Base-by-base conservation (phyloP, 2,329 filamentous ascomycete species). In the Ophiocordyceps polyrhachis-furcata region DNA sequence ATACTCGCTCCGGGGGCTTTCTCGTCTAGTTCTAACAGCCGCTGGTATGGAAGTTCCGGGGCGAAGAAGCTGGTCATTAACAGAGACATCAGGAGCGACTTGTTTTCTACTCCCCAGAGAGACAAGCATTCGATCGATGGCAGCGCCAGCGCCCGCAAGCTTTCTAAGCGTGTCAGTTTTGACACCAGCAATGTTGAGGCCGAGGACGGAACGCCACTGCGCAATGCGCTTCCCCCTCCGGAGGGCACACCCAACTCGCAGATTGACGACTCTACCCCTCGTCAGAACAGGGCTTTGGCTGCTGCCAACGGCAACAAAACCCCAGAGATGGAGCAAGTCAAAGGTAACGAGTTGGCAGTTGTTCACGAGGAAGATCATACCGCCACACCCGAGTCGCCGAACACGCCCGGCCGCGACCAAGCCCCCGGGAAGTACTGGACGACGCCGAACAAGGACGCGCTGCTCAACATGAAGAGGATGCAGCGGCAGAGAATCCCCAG, bases 41-140 rank as follows among this genome's bases (percentile, higher is more conserved):
- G 80, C 47, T 73, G 76, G 52, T 81, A 79, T 44, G 73, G 76
- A n/a, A 77, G 70, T 56, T 73, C 72, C 43, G 75, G 76, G 41
- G 76, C 94, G 53, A 95, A 95, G 67, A 88, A 87, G 60, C 73
- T 98, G 46, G 82, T 88, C 44, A 95, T 98, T 58, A 93, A 95
- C 62, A 81, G 86, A 50, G 82, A 81, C 51, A 71, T 98, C 58
- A 76, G 84, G 45, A 87, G 74, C 47, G 81, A 85, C 53, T 67
- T 80, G 15, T 82, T 81, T 57, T 71, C 70, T 2, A 74, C 75
- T 1, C 74, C 76, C 0, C 70, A 65, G 45, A 76, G 71, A 56
- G 69, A 72, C 32, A 71, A 67, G 53, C 54, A 61, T 15, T 49
- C 56, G 2, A 52, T 58, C 19, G 70, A 70, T 14, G 48, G 50